Evolutionary conservation across 2,329 filamentous ascomycete species (phyloP), one percentile per base, ranked within the genome.

Genomic region (Lasiodiplodia sp.): DNA sequence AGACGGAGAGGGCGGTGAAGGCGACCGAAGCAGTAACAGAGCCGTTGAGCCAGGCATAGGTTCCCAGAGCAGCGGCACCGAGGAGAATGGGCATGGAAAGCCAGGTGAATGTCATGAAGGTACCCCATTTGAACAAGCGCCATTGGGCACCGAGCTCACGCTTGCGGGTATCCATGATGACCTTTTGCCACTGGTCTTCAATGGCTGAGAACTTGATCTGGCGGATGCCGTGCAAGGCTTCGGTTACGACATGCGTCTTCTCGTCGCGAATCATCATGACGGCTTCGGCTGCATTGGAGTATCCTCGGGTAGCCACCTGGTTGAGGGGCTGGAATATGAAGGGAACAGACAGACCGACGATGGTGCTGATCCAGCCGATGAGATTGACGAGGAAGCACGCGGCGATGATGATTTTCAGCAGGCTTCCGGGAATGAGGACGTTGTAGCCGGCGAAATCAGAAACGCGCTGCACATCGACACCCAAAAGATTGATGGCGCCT

Each of bases 161-260:
- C 53, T 89, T 86, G 74, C 92, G 85, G 6, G 89, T 86, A 70
- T 85, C 78, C 71, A 85, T 79, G 76, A 95, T 92, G 70, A 89
- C 91, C 14, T 85, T 83, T 76, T 93, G 88, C 92, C 92, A 95
- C 72, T 91, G 87, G n/a, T 82, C 80, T 77, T 95, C 92, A 1
- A 93, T 79, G 0, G 92, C 92, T 0, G 91, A 91, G 73, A 95
- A 94, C 75, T 95, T 95, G 80, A 95, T 93, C 78, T 95, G 92
- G 1, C 92, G 87, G 71, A 95, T 94, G 8, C 92, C 92, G 72
- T 92, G 87, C 1, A 95, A 80, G 0, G 90, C 91, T 77, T 95
- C 92, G 1, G 91, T 92, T 34, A 95, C 86, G 14, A 93, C 86
- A 0, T 86, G 89, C 79, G 94, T 85, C 78, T 94, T 94, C 68